Base-by-base conservation (phyloP, 352 stramenopile species). In the Globisporangium echinulatum region DNA sequence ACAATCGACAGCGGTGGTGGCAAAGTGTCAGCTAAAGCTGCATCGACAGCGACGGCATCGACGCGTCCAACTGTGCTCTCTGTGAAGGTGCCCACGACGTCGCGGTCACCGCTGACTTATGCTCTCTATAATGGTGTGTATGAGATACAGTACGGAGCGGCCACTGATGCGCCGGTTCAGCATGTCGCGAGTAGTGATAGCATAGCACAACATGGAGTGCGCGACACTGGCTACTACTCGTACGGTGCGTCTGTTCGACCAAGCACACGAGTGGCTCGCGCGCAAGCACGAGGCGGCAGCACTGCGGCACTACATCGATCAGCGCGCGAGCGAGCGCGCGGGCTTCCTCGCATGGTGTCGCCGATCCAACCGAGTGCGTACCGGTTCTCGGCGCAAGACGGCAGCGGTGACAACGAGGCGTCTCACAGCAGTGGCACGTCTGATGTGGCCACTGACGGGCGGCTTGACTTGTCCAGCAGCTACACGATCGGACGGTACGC, bases 321-420 rank as follows among this genome's bases (percentile, higher is more conserved):
- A 10, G 25, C 37, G 11, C 37, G 50, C 14, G 50, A 49, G n/a
- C 46, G 11, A 13, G 57, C 59, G 39, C 57, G 57, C 13, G 46
- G 46, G 40, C 58, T 68, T 7, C 51, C 57, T 10, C 39, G 57
- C 38, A 61, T 25, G 25, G 25, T 68, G 57, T 54, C 52, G 11
- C 51, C 58, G 19, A 50, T 37, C 3, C 13, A 54, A 15, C 54
- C 33, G 47, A 57, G 19, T 37, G 10, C 38, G 11, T 65, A 65
- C 10, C 53, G 15, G 5, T 15, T 65, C 6, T 39, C 17, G 25
- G 25, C 25, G 25, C 25, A 25, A 1, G 39, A 39, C 7, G 11
- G 44, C 5, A 15, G 17, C 17, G 17, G 17, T 19, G 17, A 19
- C 17, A 19, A 15, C 11, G 36, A 17, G 1, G 10, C 5, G 19